These are phyloP conservation scores for Pseudonectria buxi DNA, from an alignment of 2,329 filamentous ascomycete species.

Conservation along the genomic window DNA sequence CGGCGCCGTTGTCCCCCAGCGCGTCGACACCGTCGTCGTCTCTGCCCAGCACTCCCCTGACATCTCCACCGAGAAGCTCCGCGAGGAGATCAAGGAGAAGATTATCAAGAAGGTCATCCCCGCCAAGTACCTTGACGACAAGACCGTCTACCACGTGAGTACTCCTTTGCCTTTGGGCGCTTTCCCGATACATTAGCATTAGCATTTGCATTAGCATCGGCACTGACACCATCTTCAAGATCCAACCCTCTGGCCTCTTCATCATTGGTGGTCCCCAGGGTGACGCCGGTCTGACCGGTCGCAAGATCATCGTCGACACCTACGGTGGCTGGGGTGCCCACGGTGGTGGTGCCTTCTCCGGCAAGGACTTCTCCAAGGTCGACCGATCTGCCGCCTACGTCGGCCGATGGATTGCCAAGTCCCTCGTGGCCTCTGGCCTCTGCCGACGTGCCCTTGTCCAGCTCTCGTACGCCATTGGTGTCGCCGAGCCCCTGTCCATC, in stretches of 20 bases:
- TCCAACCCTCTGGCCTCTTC: slow-evolving; percentile 97
- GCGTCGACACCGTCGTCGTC: slow-evolving; percentile 95
- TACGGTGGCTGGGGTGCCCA: slow-evolving; percentile 99
- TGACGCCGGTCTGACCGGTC: slow-evolving; percentile 96
- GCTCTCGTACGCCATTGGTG: slow-evolving; percentile 98
- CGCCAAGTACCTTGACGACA: slow-evolving; percentile 81
- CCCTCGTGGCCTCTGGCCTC: slow-evolving; percentile 80
- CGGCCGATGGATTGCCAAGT: slow-evolving; percentile 98
- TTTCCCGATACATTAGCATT: too few species aligned
- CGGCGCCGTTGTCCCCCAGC: slow-evolving; percentile 83
- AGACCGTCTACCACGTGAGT: slow-evolving; percentile 89
- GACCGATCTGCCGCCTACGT: slow-evolving; percentile 97
- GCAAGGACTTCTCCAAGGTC: slow-evolving; percentile 99
- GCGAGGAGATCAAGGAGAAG: slow-evolving; percentile 94
- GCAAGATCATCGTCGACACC: slow-evolving; percentile 99
- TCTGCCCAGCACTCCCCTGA: slow-evolving; percentile 88
- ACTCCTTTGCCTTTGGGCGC: background rate
- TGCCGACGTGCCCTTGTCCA: slow-evolving; percentile 91
- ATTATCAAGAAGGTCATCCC: slow-evolving; percentile 95
- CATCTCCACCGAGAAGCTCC: slow-evolving; percentile 85
- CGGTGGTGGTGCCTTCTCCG: slow-evolving; percentile 99
- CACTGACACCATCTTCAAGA: slow-evolving; percentile 35
- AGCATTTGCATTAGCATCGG: too few species aligned
- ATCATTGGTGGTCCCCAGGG: slow-evolving; percentile 99
- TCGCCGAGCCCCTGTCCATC: slow-evolving; percentile 94